These are phyloP conservation scores for Sporothrix mexicana DNA, from an alignment of 2,329 filamentous ascomycete genomes.

Conservation along the genomic window DNA sequence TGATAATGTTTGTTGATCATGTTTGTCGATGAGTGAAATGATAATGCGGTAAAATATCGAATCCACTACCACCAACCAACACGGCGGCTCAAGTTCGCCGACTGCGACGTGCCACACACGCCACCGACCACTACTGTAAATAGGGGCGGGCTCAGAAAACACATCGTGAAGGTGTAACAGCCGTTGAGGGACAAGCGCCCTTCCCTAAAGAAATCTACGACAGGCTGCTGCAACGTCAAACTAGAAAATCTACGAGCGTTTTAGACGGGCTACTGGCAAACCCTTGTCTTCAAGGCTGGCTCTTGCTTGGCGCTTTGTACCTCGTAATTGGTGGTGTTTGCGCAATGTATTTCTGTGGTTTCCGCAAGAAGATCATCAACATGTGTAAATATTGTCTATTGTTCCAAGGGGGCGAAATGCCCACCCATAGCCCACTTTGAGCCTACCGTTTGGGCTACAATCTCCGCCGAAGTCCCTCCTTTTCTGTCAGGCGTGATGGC, in stretches of 20 bases:
- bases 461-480: conserved; percentile 15
- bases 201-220: not conserved
- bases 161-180: not conserved
- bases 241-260: conserved; percentile 6
- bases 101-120: conserved; percentile 1
- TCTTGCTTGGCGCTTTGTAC: not conserved
- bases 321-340: not conserved
- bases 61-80: not conserved
- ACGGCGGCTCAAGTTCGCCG: not conserved
- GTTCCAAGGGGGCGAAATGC: not conserved
- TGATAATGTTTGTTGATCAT: not conserved
- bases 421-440: conserved; percentile 1
- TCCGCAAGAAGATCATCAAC: not conserved
- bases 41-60: not conserved
- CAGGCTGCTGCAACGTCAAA: not conserved
- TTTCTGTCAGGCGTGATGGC: not conserved
- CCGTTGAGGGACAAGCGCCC: not conserved
- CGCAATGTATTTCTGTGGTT: not conserved
- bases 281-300: not conserved
- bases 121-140: not conserved
- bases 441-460: not conserved
- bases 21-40: not conserved
- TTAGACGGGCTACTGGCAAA: not conserved
- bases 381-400: not conserved
- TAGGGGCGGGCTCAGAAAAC: not conserved